Evolutionary conservation across 805 yeast genomes (phyloP).

Genomic region (Jamesozyma piceae): DNA sequence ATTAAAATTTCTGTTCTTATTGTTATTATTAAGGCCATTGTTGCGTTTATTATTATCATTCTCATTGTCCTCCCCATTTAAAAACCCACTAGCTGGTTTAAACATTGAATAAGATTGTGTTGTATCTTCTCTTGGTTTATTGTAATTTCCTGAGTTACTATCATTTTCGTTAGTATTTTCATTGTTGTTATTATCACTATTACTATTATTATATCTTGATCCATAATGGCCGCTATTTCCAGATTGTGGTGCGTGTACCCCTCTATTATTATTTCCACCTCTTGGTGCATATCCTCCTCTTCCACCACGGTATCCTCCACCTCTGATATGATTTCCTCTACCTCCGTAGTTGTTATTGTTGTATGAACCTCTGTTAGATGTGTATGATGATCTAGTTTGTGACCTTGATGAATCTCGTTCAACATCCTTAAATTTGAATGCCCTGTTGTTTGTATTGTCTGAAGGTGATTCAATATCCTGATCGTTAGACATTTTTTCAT

Average conservation of each 20-base stretch:
- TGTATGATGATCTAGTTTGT: neutral
- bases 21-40: constrained; percentile 7
- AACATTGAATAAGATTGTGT: constrained; percentile 15
- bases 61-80: constrained; percentile 5
- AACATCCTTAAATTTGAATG: constrained; percentile 13
- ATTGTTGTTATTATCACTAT: neutral
- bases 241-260: constrained; percentile 3
- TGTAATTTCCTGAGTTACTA: neutral
- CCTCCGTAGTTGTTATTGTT: constrained; percentile 2
- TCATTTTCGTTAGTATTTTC: constrained; percentile 1
- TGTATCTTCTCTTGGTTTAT: neutral
- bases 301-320: constrained; percentile 4
- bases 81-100: constrained; percentile 29
- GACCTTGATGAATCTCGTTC: constrained; percentile 3
- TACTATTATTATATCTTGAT: neutral
- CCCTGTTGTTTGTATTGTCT: neutral
- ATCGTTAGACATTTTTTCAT: constrained; percentile 63
- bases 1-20: constrained; percentile 4
- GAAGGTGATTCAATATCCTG: neutral
- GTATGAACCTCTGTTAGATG: constrained; percentile 4
- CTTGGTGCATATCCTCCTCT: constrained; percentile 6
- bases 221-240: no score
- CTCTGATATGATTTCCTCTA: constrained; percentile 5
- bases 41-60: constrained; percentile 7
- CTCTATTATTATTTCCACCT: constrained; percentile 8